Evolutionary conservation across 176 grass and related monocot species (phyloP).

Genomic region (Hyparrhenia diplandra): DNA sequence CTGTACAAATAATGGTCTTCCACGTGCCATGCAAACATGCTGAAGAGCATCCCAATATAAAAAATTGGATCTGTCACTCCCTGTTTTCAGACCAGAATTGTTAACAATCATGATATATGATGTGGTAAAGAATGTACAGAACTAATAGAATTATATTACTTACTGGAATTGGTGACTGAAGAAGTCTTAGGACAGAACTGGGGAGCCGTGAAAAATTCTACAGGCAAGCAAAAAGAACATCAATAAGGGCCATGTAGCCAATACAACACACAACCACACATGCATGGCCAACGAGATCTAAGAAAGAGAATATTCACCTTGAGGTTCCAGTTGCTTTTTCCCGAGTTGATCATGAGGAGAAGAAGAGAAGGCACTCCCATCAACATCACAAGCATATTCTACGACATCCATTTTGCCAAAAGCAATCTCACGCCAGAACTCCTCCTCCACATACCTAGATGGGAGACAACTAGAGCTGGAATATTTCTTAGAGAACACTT

Average conservation of each 20-base stretch:
- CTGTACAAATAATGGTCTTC: conserved; percentile 99
- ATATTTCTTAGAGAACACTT: conserved; percentile 82
- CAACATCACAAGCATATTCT: conserved; percentile 98
- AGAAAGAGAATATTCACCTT: conserved; percentile 48
- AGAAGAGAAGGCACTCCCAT: conserved; percentile 98
- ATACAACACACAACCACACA: background rate
- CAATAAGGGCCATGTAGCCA: background rate
- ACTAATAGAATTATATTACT: conserved; percentile 28
- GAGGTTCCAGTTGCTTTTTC: conserved; percentile 92
- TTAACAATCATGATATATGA: conserved; percentile 7
- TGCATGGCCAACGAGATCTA: background rate
- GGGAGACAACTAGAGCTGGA: conserved; percentile 79
- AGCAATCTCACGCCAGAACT: conserved; percentile 98
- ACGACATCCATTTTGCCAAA: conserved; percentile 90
- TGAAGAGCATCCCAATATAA: conserved; percentile 99
- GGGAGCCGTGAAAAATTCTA: conserved; percentile 86
- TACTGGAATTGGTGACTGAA: conserved; percentile 72
- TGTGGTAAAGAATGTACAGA: background rate
- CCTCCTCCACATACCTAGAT: conserved; percentile 80
- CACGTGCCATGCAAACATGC: conserved; percentile 99
- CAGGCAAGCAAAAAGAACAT: conserved; percentile 6
- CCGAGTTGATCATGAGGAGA: conserved; percentile 75
- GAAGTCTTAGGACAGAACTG: conserved; percentile 78
- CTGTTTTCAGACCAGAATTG: conserved; percentile 44
- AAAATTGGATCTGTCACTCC: conserved; percentile 99